phyloP scores from a whole-genome alignment of 192 early-diverging fungal genomes.

The Backusella psychrophila region DNA sequence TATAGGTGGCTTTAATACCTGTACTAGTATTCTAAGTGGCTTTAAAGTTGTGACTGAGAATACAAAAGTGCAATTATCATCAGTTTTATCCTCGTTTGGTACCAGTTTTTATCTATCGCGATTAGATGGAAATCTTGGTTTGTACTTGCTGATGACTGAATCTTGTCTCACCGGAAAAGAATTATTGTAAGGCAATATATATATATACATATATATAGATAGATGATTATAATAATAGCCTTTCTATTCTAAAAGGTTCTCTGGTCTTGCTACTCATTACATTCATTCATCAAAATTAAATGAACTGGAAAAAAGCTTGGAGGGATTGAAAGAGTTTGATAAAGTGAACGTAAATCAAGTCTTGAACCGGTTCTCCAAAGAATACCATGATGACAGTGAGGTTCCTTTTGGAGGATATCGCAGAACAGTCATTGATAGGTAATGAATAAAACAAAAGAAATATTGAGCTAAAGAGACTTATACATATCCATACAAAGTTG shows the following conservation, averaged over 20 bases:
- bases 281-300: conserved; percentile 80
- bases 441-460: neutral
- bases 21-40: neutral
- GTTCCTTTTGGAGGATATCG: neutral
- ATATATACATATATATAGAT: too few relatives aligned
- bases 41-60: neutral
- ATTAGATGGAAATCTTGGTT: neutral
- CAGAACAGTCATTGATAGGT: neutral
- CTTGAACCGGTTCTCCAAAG: neutral
- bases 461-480: conserved; percentile 24
- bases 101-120: neutral
- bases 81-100: neutral
- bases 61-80: neutral
- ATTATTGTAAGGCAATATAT: neutral
- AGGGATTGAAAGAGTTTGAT: neutral
- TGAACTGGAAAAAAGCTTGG: conserved; percentile 63
- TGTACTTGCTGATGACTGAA: neutral
- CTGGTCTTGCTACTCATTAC: conserved; percentile 95
- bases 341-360: neutral
- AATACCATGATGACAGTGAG: neutral
- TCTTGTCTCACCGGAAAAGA: neutral
- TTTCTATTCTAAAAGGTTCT: conserved; percentile 43
- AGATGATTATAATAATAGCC: neutral
- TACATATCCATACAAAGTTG: conserved; percentile 44
- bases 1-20: neutral